Evolutionary conservation across 139 green algal genomes (phyloP).

Genomic region (Tetradesmus obliquus): DNA sequence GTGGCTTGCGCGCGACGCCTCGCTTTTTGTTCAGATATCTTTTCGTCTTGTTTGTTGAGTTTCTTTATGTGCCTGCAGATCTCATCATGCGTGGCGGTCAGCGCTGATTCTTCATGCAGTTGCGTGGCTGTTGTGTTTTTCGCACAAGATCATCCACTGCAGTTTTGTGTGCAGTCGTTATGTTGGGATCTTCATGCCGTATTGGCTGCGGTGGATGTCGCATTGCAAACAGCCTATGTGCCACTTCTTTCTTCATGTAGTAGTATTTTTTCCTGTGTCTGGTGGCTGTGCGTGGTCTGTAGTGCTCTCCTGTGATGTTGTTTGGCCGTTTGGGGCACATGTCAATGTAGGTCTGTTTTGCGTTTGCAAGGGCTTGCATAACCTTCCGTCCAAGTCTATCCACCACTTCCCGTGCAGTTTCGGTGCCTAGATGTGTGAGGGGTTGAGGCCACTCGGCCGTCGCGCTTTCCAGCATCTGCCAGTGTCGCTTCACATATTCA

Average conservation of each 20-base stretch:
- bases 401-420: background rate
- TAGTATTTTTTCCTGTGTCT: background rate
- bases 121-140: too few relatives aligned
- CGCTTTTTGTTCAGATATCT: too few relatives aligned
- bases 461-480: background rate
- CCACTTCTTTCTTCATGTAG: background rate
- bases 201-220: too few relatives aligned
- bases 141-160: too few relatives aligned
- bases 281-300: background rate
- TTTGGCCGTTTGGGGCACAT: background rate
- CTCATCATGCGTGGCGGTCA: too few relatives aligned
- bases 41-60: too few relatives aligned
- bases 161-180: too few relatives aligned
- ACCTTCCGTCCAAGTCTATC: background rate
- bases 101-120: too few relatives aligned
- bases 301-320: background rate
- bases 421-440: background rate
- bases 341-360: background rate
- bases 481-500: background rate
- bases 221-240: too few relatives aligned
- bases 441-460: background rate
- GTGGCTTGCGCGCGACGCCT: too few relatives aligned
- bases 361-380: background rate
- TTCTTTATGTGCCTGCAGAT: too few relatives aligned
- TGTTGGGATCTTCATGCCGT: too few relatives aligned